A percentile compares a stretch with the other conserved stretches of the same genome.
phyloP scores from a whole-genome alignment of 1,284 basidiomycete genomes.

The Moniliella sp. region DNA sequence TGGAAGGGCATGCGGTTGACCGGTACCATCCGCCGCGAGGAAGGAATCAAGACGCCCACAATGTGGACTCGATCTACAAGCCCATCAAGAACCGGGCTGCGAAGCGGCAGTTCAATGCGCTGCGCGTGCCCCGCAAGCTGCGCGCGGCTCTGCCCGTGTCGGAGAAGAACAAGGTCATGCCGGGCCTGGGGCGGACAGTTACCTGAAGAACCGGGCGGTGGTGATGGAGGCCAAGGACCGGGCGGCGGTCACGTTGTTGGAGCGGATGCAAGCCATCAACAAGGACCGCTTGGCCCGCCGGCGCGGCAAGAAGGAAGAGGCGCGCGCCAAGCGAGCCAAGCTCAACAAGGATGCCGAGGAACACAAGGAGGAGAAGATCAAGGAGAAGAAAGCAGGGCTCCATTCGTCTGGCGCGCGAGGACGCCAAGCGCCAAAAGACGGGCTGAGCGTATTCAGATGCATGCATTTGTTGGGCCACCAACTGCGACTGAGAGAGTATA shows the following conservation, averaged over 20 bases:
- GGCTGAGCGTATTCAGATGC: too few species aligned
- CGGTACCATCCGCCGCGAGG: constrained; percentile 65
- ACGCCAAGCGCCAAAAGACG: constrained; percentile 3
- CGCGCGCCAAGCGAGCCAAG: constrained; percentile 4
- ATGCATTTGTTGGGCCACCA: too few species aligned
- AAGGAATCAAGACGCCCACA: constrained; percentile 58
- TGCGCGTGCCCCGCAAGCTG: constrained; percentile 68
- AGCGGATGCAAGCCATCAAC: constrained; percentile 75
- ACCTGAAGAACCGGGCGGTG: constrained; percentile 43
- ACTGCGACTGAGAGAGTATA: too few species aligned
- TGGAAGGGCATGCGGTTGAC: constrained; percentile 71
- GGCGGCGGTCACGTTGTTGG: constrained; percentile 69
- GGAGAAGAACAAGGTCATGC: constrained; percentile 65
- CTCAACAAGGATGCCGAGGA: constrained; percentile 5
- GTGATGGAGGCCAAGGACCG: constrained; percentile 85
- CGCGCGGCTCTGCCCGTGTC: constrained; percentile 74
- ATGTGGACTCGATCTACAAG: constrained; percentile 73
- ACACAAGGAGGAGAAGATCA: constrained; percentile 41
- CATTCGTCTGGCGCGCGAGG: constrained; percentile 8
- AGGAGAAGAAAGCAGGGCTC: constrained; percentile 50
- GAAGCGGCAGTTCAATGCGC: constrained; percentile 67
- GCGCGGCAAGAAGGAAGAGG: constrained; percentile 5
- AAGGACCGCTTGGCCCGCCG: constrained; percentile 76
- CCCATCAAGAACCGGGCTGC: constrained; percentile 43
- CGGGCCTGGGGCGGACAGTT: constrained; percentile 49